Evolutionary conservation across 805 yeast species (phyloP), one percentile per base, ranked within the genome.

Genomic region (Wickerhamomyces sydowiorum): DNA sequence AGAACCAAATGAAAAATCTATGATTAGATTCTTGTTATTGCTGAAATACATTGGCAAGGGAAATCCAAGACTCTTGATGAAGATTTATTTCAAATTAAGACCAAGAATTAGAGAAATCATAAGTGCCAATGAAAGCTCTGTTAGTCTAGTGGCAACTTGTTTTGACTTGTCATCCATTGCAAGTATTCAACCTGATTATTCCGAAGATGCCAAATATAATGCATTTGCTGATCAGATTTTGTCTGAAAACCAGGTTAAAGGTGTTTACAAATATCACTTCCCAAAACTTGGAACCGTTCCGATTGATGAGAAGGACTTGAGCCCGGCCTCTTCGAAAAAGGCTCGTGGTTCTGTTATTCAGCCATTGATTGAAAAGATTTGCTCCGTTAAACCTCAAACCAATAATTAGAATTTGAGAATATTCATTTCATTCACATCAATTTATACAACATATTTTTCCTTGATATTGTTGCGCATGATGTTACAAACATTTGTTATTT

Each of bases 1-100:
- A 2, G 45, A 57, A 1, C 54, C 68, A 3, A 69, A 65, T 48
- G 70, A 68, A 33, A 60, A 59, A 21, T 45, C 64, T 6, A 64
- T 56, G 36, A 39, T 61, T 7, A 59, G 69, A 15, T 65, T 60
- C 47, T 52, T 65, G 7, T 49, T 59, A 7, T 41, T 66, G 6
- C 38, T 66, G 48, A 56, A 57, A 42, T 53, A 57, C 35, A 45
- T 67, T 25, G 52, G 64, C 7, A 49, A 53, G n/a, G 53, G 49
- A 25, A 61, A 58, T 29, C 69, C 69, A n/a, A 31, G 38, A 10
- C 43, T 62, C 29, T 51, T 66, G 25, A 58, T 67, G 49, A 59
- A 53, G 27, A 47, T 62, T 24, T 67, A 64, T 39, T 50, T 49
- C 15, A 51, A 57, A 18, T 51, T 67, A 17, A 57, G 59, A 35